Evolutionary conservation across 345 rosid genomes (phyloP).

Genomic region (Iberis pinnata): DNA sequence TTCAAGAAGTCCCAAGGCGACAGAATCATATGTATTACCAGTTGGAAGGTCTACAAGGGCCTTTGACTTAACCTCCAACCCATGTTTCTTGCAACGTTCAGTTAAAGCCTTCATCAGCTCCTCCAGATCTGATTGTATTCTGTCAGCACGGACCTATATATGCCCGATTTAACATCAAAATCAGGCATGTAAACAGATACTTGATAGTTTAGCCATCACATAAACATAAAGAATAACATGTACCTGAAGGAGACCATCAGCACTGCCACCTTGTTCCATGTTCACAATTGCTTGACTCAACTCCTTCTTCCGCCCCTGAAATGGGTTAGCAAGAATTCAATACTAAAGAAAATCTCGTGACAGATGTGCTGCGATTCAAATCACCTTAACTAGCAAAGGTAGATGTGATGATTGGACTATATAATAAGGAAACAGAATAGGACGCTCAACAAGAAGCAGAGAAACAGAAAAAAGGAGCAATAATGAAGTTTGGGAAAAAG

Average conservation of each 20-base stretch:
- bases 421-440: slow-evolving; percentile 7
- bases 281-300: slow-evolving; percentile 82
- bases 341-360: background rate
- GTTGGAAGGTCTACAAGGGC: slow-evolving; percentile 82
- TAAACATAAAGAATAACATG: slow-evolving; percentile 13
- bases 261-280: slow-evolving; percentile 91
- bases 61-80: slow-evolving; percentile 60
- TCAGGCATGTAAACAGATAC: slow-evolving; percentile 8
- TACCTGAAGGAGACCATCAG: slow-evolving; percentile 97
- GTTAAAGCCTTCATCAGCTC: slow-evolving; percentile 72
- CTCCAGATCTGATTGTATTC: slow-evolving; percentile 91
- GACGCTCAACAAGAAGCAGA: slow-evolving; percentile 8
- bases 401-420: slow-evolving; percentile 5
- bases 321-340: slow-evolving; percentile 19
- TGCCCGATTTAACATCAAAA: slow-evolving; percentile 20
- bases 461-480: slow-evolving; percentile 2
- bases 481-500: background rate
- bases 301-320: slow-evolving; percentile 73
- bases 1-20: slow-evolving; percentile 8
- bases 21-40: slow-evolving; percentile 41
- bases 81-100: slow-evolving; percentile 82
- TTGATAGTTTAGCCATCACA: slow-evolving; percentile 3
- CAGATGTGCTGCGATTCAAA: slow-evolving; percentile 1
- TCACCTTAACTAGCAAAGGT: slow-evolving; percentile 12
- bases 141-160: slow-evolving; percentile 88